Conservation (phyloP, 2,329 filamentous ascomycete genomes). For the Knufia fluminis region DNA sequence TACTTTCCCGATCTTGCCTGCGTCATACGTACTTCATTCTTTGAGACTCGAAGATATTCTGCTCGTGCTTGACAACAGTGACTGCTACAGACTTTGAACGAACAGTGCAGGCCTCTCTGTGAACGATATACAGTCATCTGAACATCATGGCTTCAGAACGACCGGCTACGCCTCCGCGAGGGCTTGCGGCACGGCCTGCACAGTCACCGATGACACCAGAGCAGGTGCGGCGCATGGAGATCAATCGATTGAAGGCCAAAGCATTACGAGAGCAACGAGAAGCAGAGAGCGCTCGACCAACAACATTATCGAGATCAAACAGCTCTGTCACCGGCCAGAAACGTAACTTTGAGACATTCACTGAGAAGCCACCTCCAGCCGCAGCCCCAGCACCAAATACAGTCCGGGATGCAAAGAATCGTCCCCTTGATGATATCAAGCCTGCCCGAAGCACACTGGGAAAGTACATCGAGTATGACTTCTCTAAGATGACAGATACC, state of each 20-base stretch:
- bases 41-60: not conserved
- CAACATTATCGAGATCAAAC: constrained; percentile 30
- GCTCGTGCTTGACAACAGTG: not conserved
- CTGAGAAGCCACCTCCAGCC: constrained; percentile 35
- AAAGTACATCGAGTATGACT: constrained; percentile 95
- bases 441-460: constrained; percentile 73
- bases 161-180: constrained; percentile 38
- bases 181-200: constrained; percentile 28
- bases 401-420: constrained; percentile 57
- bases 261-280: constrained; percentile 67
- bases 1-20: constrained; percentile 3
- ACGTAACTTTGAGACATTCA: constrained; percentile 58
- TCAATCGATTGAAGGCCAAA: constrained; percentile 80
- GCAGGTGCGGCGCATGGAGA: constrained; percentile 61
- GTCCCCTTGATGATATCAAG: constrained; percentile 47
- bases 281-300: constrained; percentile 41
- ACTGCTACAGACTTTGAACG: too few relatives aligned
- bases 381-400: constrained; percentile 44
- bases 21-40: not conserved
- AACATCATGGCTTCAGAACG: constrained; percentile 26
- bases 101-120: too few relatives aligned
- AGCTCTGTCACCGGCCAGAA: constrained; percentile 58
- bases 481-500: constrained; percentile 95
- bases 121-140: too few relatives aligned
- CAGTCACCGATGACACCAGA: constrained; percentile 49